Percentiles rank a stretch among this genome's conserved stretches.
phyloP scores from a whole-genome alignment of 1,284 basidiomycete genomes.

The Somion occarium region DNA sequence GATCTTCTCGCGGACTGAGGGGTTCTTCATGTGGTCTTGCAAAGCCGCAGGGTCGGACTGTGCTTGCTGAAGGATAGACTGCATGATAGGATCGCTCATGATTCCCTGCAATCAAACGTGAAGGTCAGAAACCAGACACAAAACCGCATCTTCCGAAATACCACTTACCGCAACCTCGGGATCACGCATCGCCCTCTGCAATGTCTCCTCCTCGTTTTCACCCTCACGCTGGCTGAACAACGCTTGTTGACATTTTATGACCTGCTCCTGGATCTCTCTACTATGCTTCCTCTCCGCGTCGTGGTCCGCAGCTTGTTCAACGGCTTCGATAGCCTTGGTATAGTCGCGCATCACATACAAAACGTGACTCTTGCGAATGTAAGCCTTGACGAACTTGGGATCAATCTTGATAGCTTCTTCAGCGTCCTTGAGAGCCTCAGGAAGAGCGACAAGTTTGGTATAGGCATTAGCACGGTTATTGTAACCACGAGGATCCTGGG shows the following conservation, averaged over 20 bases:
- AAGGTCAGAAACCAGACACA: constrained; percentile 4
- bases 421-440: constrained; percentile 95
- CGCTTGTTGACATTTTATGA: constrained; percentile 79
- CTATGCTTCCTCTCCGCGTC: constrained; percentile 79
- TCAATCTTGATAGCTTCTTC: constrained; percentile 93
- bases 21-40: constrained; percentile 98
- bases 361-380: constrained; percentile 91
- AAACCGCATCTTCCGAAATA: background rate
- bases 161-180: constrained; percentile 86
- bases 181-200: constrained; percentile 94
- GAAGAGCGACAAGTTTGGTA: constrained; percentile 90
- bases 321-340: constrained; percentile 79
- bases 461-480: constrained; percentile 98
- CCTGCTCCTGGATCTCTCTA: constrained; percentile 75
- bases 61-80: constrained; percentile 92
- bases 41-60: constrained; percentile 87
- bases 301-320: constrained; percentile 70
- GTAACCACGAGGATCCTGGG: constrained; percentile 87
- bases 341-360: constrained; percentile 91
- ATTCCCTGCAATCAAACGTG: constrained; percentile 50
- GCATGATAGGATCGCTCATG: constrained; percentile 87
- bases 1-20: constrained; percentile 79
- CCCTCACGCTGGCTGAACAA: constrained; percentile 77
- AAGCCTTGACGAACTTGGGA: constrained; percentile 89
- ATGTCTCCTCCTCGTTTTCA: constrained; percentile 92